Base-by-base conservation (phyloP, 176 grass and related monocot genomes). In the Miscanthus lutarioriparius region DNA sequence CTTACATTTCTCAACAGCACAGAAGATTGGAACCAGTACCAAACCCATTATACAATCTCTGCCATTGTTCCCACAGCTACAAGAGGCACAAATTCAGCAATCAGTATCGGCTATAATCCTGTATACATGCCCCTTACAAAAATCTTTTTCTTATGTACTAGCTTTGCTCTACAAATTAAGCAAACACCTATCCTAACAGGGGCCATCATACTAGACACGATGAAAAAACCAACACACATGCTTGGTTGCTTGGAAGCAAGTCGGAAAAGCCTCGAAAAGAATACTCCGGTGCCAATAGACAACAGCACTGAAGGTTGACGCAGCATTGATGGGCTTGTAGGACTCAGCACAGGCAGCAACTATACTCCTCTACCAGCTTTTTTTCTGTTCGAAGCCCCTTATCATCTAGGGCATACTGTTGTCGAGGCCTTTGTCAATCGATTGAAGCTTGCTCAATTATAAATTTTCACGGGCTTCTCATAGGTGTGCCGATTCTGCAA, bases 401-500 rank as follows among this genome's bases (percentile, higher is more conserved):
- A 23, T 68, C 67, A 38, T 74, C 80, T 59, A 74, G 59, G 22
- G 74, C 68, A 62, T 33, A 56, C 79, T 40, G 66, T 10, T 0
- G 30, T 75, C 2, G 30, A 67, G 26, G 47, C 66, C 67, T 77
- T 86, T 70, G 38, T 65, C 19, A 33, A 71, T 20, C 32, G 28
- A 78, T 40, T 47, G 10, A 17, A 81, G 25, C 63, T 59, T 76
- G 75, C 16, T 85, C 77, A 94, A 53, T 91, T 94, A 74, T 91
- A 94, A 63, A 94, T 94, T 89, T 94, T 94, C 62, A 94, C 92
- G 3, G 92, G 87, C 64, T 90, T 94, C 78, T 94, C 92, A 83
- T 88, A 89, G 8, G 87, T 85, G 74, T 94, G 89, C 41, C 92
- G 92, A 68, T 92, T 91, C 92, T 94, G 87, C 82, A 87, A 10